Evolutionary conservation across 1,284 basidiomycete genomes (phyloP).

Genomic region (Pseudozyma thailandica): DNA sequence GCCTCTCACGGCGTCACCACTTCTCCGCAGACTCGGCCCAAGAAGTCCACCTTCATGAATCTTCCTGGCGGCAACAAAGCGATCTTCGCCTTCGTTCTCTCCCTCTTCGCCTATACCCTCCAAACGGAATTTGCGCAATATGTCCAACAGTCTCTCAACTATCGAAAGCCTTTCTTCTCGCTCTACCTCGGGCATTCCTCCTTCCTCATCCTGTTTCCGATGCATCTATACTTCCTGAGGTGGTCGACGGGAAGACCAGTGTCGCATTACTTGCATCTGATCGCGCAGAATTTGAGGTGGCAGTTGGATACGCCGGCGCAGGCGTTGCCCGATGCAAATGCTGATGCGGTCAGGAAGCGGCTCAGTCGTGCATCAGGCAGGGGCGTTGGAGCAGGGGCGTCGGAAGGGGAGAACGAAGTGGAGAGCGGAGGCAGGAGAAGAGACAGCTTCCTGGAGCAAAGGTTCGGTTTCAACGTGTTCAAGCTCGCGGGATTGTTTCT

Average conservation of each 20-base stretch:
- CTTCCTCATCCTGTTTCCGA: conserved; percentile 60
- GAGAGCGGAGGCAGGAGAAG: conserved; percentile 16
- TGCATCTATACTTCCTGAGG: conserved; percentile 57
- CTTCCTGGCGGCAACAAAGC: conserved; percentile 52
- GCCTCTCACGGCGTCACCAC: background rate
- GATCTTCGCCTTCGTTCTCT: conserved; percentile 55
- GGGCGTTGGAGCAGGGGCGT: background rate
- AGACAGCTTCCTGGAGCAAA: conserved; percentile 26
- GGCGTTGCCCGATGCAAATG: conserved; percentile 22
- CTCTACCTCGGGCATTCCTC: conserved; percentile 64
- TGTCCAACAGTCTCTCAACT: conserved; percentile 61
- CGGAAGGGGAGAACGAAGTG: background rate
- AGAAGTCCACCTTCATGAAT: conserved; percentile 26
- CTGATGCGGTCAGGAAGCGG: conserved; percentile 41
- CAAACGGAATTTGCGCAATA: conserved; percentile 67
- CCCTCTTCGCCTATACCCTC: conserved; percentile 60
- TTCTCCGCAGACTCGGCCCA: background rate
- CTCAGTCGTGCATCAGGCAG: conserved; percentile 39
- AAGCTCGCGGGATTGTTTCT: conserved; percentile 43
- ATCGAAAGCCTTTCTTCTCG: conserved; percentile 63
- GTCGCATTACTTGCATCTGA: conserved; percentile 53
- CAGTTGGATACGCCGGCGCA: conserved; percentile 49
- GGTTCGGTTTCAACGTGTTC: conserved; percentile 37
- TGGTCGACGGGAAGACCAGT: conserved; percentile 37
- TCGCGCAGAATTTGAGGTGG: conserved; percentile 59